Evolutionary conservation across 306 rosid genomes (phyloP).

Genomic region (Cicer yamashitae): DNA sequence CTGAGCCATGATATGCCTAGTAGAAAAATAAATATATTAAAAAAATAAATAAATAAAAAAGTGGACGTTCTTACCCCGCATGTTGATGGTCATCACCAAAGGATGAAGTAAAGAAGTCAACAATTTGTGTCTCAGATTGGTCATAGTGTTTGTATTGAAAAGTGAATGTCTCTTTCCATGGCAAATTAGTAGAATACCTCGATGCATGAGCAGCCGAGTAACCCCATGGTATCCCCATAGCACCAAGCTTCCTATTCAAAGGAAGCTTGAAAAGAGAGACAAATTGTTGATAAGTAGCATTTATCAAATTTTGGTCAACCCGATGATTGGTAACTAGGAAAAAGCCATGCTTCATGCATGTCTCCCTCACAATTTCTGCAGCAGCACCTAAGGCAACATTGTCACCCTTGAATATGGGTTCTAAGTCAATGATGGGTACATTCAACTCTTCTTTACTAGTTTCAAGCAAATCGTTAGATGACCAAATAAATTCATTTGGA

Average conservation of each 20-base stretch:
- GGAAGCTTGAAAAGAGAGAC: conserved; percentile 64
- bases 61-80: conserved; percentile 58
- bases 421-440: conserved; percentile 60
- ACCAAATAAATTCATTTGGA: conserved; percentile 64
- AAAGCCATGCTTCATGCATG: conserved; percentile 70
- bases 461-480: conserved; percentile 44
- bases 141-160: conserved; percentile 30
- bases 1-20: too few relatives aligned
- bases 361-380: conserved; percentile 51
- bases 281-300: conserved; percentile 47
- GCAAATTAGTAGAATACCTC: conserved; percentile 57
- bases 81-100: conserved; percentile 53
- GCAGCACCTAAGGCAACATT: conserved; percentile 46
- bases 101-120: conserved; percentile 52
- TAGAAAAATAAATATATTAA: too few relatives aligned
- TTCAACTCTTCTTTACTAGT: conserved; percentile 50
- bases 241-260: conserved; percentile 45
- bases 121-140: conserved; percentile 24
- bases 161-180: conserved; percentile 72
- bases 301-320: conserved; percentile 51
- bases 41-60: too few relatives aligned
- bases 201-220: conserved; percentile 71
- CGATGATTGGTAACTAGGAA: conserved; percentile 77
- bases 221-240: conserved; percentile 45
- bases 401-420: conserved; percentile 45